Base-by-base conservation (phyloP, 2,329 filamentous ascomycete species). In the Neofusicoccum kwambonambiense region DNA sequence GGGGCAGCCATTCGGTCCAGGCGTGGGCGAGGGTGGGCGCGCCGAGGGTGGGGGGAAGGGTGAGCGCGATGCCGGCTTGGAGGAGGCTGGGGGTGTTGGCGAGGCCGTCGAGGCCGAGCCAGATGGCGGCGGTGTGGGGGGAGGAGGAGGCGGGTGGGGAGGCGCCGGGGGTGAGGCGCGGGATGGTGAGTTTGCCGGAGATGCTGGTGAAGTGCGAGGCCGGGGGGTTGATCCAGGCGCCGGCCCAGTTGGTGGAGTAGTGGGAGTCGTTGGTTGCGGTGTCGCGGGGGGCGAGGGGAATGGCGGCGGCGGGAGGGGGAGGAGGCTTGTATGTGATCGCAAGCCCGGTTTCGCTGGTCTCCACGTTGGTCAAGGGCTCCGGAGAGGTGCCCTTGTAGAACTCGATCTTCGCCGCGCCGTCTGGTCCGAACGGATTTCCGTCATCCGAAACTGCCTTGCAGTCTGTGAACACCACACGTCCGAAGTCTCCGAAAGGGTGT, bases 381-480 rank as follows among this genome's bases (percentile, higher is more conserved):
- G 12, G n/a, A 56, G 64, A 54, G 65, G 22, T 54, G 75, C 72
- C 83, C 27, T 7, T 31, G 27, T 2, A 31, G 27, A 31, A 80
- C 71, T 79, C 64, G 60, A 84, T 78, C 45, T 17, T 61, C 84
- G 80, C 57, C 84, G 70, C 65, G 83, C 75, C 8, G 74, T 76
- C 27, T 5, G 27, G 27, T 7, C 27, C 27, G 27, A 31, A 31
- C 27, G 27, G 27, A 31, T 31, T 31, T n/a, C 76, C 78, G 35
- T 77, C 76, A 0, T 72, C 69, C 7, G 78, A 72, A 22, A 76
- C 73, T 11, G 62, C 62, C 35, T 45, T 34, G 9, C 42, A 54
- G 34, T 54, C 35, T 17, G 56, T 66, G 51, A 66, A 66, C 5
- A 27, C 42, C 13, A 67, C 61, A 2, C 17, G 49, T 9, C 49